Percentiles rank a stretch among this genome's conserved stretches.
Evolutionary conservation across 257 asterid species (phyloP).

Genomic region (Nicotiana tomentosiformis): DNA sequence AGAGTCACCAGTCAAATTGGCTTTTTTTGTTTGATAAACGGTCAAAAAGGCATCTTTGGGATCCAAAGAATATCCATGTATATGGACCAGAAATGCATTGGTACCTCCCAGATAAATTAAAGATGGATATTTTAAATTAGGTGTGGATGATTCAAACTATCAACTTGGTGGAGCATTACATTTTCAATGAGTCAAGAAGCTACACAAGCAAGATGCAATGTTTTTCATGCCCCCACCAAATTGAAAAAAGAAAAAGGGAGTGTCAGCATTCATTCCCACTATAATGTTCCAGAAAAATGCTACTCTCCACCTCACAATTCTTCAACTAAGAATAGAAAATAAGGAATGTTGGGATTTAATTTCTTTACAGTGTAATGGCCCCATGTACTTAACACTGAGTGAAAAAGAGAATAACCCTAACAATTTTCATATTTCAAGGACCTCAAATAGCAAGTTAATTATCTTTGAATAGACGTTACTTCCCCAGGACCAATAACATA

Average conservation of each 20-base stretch:
- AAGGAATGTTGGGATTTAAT: not conserved
- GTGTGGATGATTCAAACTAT: not conserved
- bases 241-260: not conserved
- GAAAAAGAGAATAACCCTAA: no score
- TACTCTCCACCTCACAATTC: not conserved
- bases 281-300: not conserved
- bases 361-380: no score
- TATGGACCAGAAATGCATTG: not conserved
- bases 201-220: not conserved
- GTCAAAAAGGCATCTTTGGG: not conserved
- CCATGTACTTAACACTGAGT: no score
- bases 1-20: not conserved
- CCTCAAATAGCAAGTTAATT: not conserved
- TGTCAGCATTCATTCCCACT: not conserved
- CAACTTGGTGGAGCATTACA: not conserved
- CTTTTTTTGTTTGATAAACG: not conserved
- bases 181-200: not conserved
- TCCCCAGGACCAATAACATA: not conserved
- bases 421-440: not conserved
- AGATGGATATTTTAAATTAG: not conserved
- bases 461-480: not conserved
- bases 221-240: not conserved
- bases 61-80: not conserved
- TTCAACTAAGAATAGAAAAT: not conserved
- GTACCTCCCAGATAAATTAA: not conserved